A percentile compares a stretch with the other conserved stretches of the same genome.
Evolutionary conservation across 805 yeast genomes (phyloP).

Genomic region (Gaillardinia entomophila): DNA sequence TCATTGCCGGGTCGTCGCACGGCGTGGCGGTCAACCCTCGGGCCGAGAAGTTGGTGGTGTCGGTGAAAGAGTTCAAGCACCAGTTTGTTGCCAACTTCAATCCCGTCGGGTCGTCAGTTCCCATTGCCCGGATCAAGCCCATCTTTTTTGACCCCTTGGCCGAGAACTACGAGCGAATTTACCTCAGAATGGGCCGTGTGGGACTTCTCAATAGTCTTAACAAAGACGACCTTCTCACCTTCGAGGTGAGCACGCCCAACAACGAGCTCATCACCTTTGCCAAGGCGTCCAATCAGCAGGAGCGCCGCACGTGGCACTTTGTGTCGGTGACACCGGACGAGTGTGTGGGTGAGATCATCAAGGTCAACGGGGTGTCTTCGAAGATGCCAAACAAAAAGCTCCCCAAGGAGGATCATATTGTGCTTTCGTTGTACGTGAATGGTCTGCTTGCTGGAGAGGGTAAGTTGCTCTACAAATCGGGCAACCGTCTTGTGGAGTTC

Average conservation of each 20-base stretch:
- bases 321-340: conserved; percentile 70
- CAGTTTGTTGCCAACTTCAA: conserved; percentile 21
- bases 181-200: conserved; percentile 52
- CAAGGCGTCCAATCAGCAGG: conserved; percentile 61
- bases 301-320: conserved; percentile 57
- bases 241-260: conserved; percentile 50
- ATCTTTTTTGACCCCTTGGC: conserved; percentile 61
- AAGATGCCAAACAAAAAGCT: conserved; percentile 27
- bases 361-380: conserved; percentile 51
- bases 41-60: conserved; percentile 62
- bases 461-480: conserved; percentile 44
- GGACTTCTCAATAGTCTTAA: conserved; percentile 19
- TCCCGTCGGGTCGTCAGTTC: conserved; percentile 34
- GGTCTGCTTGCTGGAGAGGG: conserved; percentile 61
- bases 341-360: conserved; percentile 63
- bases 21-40: conserved; percentile 81
- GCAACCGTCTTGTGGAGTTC: conserved; percentile 43
- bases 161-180: conserved; percentile 53
- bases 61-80: conserved; percentile 69
- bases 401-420: conserved; percentile 47
- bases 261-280: conserved; percentile 48
- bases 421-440: conserved; percentile 54
- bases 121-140: conserved; percentile 62
- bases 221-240: conserved; percentile 42
- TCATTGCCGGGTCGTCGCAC: conserved; percentile 64